Evolutionary conservation across 2,329 filamentous ascomycete genomes (phyloP).

Genomic region (Pseudocercospora fijiensis): DNA sequence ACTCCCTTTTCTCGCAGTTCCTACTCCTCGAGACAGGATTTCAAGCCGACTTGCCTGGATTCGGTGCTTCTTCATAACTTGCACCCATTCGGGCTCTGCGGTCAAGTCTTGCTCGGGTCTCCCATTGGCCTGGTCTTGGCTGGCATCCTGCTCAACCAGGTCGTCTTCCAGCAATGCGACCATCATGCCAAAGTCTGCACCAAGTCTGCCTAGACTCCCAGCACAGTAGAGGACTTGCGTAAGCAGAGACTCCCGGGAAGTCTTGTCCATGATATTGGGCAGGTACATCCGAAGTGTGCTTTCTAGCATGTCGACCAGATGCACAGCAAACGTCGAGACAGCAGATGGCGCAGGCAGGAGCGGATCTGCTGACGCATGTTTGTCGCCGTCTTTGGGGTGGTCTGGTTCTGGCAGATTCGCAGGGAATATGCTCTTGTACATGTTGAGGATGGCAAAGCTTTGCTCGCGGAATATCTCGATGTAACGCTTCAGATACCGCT

Average conservation of each 20-base stretch:
- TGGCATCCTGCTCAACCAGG: constrained; percentile 45
- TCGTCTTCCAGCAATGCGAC: constrained; percentile 63
- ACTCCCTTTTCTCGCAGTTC: constrained; percentile 44
- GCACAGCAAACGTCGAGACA: constrained; percentile 77
- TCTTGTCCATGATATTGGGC: constrained; percentile 75
- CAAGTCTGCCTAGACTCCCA: constrained; percentile 81
- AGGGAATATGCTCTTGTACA: constrained; percentile 88
- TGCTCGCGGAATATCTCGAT: constrained; percentile 98
- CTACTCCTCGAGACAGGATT: constrained; percentile 38
- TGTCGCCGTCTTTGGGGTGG: neutral
- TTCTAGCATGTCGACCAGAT: constrained; percentile 77
- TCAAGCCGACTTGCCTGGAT: constrained; percentile 65
- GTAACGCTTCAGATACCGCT: constrained; percentile 89
- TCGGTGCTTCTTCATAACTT: constrained; percentile 83
- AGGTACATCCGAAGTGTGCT: constrained; percentile 74
- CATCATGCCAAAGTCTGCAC: constrained; percentile 89
- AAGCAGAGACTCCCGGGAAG: constrained; percentile 78
- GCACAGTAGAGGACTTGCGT: constrained; percentile 94
- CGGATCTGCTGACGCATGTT: constrained; percentile 32
- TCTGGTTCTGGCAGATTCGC: constrained; percentile 48
- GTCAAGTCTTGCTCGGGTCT: constrained; percentile 46
- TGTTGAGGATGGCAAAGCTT: constrained; percentile 90
- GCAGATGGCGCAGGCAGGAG: constrained; percentile 67
- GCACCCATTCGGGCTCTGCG: constrained; percentile 70
- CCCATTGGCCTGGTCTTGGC: constrained; percentile 56